Base-by-base conservation (phyloP, 2,329 filamentous ascomycete genomes). In the Claviceps sp. region DNA sequence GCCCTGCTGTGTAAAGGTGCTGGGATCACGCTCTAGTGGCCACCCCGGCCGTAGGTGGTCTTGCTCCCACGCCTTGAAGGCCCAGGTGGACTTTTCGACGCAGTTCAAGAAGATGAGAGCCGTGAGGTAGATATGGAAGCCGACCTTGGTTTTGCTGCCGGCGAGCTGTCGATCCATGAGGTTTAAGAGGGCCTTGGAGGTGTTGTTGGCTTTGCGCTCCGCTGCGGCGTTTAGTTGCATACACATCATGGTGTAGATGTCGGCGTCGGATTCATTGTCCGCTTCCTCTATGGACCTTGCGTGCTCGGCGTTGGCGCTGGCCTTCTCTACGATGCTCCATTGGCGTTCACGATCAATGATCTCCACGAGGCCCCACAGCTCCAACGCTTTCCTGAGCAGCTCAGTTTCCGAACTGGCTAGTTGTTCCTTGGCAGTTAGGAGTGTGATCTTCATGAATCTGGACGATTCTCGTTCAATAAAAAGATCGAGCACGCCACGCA, bases 61-160 rank as follows among this genome's bases (percentile, higher is more conserved):
- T 61, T 83, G 77, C 58, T 83, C 80, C 80, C 80, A 85, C 2
- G 78, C 80, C 56, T 82, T 82, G 67, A 84, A 84, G 1, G 78
- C 76, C 81, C 81, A 85, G 0, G 80, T 84, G 0, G 79, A 80
- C 66, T 84, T 84, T 61, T 85, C 81, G 14, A 84, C 71, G 57
- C 79, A 82, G 60, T 82, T 82, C 47, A 84, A 73, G 55, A 84
- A 76, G 51, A 84, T 76, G 52, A 84, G 64, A 3, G 78, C 74
- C 2, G 80, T 75, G 22, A 84, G 73, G 59, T 81, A 84, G 65
- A 81, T 77, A 57, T 74, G 74, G 59, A 81, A 82, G 37, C 75
- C 76, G 50, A 80, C 72, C 58, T 75, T 78, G 52, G 72, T 73
- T 59, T 81, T 80, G 64, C 77, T 78, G 59, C 82, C 78, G 54